Evolutionary conservation across 495 filamentous ascomycete species (phyloP).

Genomic region (Tetracladium marchalianum): DNA sequence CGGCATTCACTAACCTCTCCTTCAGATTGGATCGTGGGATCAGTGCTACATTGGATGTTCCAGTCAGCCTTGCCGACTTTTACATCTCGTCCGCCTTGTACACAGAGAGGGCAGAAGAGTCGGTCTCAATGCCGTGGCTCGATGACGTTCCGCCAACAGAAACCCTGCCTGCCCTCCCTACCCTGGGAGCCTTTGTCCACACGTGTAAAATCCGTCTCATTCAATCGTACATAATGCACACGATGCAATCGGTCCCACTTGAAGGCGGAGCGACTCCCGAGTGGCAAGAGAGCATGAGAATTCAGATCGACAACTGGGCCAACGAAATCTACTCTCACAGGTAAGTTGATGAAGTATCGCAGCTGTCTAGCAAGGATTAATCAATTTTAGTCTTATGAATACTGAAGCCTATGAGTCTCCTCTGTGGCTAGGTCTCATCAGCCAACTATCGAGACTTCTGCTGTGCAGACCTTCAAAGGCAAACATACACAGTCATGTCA

Average conservation of each 20-base stretch:
- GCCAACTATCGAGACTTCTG: conserved; percentile 1
- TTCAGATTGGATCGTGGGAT: conserved; percentile 2
- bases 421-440: conserved; percentile 4
- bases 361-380: not conserved
- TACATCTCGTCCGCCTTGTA: conserved; percentile 5
- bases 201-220: conserved; percentile 5
- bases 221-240: conserved; percentile 6
- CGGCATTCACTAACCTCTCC: not conserved
- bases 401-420: conserved; percentile 3
- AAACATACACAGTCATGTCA: not conserved
- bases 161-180: not conserved
- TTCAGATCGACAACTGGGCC: conserved; percentile 5
- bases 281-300: conserved; percentile 5
- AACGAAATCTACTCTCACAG: conserved; percentile 5
- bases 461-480: not conserved
- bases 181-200: not conserved
- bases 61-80: not conserved
- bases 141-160: not conserved
- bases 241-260: conserved; percentile 1
- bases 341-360: not conserved
- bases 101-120: not conserved
- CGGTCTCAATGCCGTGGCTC: conserved; percentile 1
- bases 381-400: not conserved
- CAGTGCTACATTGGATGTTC: conserved; percentile 1
- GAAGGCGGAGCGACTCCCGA: not conserved